Evolutionary conservation across 2,329 filamentous ascomycete species (phyloP).

Genomic region (Teratosphaeria viscida): DNA sequence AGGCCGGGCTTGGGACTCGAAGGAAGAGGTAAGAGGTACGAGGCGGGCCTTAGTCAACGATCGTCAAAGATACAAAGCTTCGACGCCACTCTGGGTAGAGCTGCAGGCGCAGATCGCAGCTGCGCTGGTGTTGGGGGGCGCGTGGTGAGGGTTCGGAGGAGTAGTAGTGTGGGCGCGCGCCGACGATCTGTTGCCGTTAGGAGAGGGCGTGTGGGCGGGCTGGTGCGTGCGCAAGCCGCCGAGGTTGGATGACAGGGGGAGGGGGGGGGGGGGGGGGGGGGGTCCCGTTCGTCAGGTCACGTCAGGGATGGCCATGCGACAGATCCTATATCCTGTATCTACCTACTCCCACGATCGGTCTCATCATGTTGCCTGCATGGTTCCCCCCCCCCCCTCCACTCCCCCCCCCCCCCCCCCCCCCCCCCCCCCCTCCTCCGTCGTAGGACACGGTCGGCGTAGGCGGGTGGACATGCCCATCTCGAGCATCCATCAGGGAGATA

Average conservation of each 20-base stretch:
- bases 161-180: background rate
- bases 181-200: background rate
- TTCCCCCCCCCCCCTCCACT: no score
- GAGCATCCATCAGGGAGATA: no score
- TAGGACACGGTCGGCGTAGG: background rate
- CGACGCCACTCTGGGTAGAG: background rate
- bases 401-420: no score
- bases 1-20: background rate
- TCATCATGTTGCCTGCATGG: background rate
- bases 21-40: background rate
- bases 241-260: background rate
- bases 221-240: background rate
- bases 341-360: background rate
- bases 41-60: background rate
- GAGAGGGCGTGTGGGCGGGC: background rate
- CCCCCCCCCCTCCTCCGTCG: no score
- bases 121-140: background rate
- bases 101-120: background rate
- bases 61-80: background rate
- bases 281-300: background rate
- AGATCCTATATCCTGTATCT: background rate
- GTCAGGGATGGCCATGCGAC: background rate
- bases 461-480: background rate
- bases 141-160: background rate
- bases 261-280: background rate